Evolutionary conservation across 1,139 yeast species (phyloP), one percentile per base, ranked within the genome.

Genomic region (Diutina scorzettiae): DNA sequence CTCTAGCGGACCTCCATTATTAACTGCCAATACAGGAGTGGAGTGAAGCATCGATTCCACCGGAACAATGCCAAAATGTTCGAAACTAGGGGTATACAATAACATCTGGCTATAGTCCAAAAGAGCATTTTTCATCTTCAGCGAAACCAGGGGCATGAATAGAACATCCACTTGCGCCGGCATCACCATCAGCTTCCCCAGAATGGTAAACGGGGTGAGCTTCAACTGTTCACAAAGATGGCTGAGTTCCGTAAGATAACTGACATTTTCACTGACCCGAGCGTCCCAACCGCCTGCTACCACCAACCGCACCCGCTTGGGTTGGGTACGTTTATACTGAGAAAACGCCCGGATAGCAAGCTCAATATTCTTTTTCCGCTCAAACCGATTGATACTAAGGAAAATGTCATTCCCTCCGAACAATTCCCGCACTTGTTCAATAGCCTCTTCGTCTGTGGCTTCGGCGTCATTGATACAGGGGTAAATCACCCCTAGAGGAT

Each of bases 61-160:
- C 1, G 99, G 99, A 3, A 93, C 99, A 48, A 91, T 93, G 12
- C 99, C 99, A 57, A 91, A 91, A 61, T 91, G 99, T 58, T 93
- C 98, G 53, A 75, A 74, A 1, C 82, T 71, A 2, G 99, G 98
- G 0, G 99, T 93, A 56, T 91, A 91, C 39, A 87, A 63, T 31
- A 93, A 66, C 44, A 83, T 51, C 43, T 73, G 70, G 2, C 91
- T 71, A 9, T 65, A 59, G 37, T 69, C 59, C 40, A 91, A 64
- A 34, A 91, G 67, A 1, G 77, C 66, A 42, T 79, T 78, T 54
- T 87, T 86, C 44, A 83, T 57, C 2, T 70, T 57, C 1, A 87
- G 70, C 37, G 81, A 71, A 5, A 91, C 76, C 0, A 95, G 84
- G 0, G 96, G 95, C 44, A 89, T 58, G 57, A 91, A 93, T 17